phyloP scores from a whole-genome alignment of 2,329 filamentous ascomycete genomes.

The Colletotrichum cordylinicola region DNA sequence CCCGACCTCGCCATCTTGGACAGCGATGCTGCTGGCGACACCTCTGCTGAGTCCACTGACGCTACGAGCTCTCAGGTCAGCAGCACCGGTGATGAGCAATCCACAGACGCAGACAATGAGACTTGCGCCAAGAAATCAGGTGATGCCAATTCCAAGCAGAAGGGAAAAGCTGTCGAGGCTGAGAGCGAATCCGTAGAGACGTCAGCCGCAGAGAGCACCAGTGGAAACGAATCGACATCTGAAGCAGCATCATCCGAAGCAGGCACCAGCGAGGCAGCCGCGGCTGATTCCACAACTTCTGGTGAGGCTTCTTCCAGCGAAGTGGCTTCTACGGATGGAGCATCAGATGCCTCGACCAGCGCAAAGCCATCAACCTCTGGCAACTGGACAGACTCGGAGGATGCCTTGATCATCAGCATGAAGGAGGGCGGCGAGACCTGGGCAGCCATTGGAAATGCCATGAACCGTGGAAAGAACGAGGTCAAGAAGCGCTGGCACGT shows the following conservation, averaged over 20 bases:
- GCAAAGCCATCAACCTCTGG: not conserved
- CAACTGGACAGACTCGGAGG: constrained; percentile 40
- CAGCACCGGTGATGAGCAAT: not conserved
- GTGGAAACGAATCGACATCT: not conserved
- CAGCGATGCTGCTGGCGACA: not conserved
- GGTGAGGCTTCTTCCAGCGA: constrained; percentile 5
- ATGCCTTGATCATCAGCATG: constrained; percentile 38
- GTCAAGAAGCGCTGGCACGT: constrained; percentile 36
- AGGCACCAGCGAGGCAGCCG: not conserved
- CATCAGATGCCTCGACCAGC: not conserved
- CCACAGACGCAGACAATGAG: not conserved
- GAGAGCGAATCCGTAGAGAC: not conserved
- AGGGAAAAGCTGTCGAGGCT: not conserved
- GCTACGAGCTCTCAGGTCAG: not conserved
- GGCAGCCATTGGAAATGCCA: constrained; percentile 32
- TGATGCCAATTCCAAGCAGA: not conserved
- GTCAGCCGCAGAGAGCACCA: not conserved
- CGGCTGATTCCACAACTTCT: not conserved
- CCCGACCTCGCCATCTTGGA: not conserved
- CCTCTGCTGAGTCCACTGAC: not conserved
- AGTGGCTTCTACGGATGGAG: not conserved
- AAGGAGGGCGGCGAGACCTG: constrained; percentile 35
- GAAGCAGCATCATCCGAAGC: not conserved
- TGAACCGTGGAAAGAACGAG: constrained; percentile 33
- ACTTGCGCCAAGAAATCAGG: not conserved